Conservation (phyloP, 805 yeast genomes). For the Kluyveromyces nonfermentans region DNA sequence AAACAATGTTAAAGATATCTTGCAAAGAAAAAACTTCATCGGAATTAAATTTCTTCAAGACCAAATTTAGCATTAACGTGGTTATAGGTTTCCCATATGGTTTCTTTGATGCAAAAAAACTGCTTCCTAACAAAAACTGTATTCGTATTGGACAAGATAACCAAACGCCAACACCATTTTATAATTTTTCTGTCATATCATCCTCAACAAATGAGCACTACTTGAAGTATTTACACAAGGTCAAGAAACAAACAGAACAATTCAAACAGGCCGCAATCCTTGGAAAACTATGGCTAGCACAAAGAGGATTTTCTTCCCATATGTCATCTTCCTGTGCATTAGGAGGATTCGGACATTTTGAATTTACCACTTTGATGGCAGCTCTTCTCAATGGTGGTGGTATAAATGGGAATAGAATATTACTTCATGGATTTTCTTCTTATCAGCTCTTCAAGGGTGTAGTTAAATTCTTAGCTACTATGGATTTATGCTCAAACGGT, state of each 20-base stretch:
- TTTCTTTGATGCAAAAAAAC: constrained; percentile 62
- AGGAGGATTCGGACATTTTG: constrained; percentile 88
- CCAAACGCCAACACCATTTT: constrained; percentile 70
- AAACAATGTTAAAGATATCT: constrained; percentile 63
- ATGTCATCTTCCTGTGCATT: constrained; percentile 41
- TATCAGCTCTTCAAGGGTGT: constrained; percentile 91
- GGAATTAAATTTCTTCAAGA: constrained; percentile 53
- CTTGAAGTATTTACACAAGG: constrained; percentile 64
- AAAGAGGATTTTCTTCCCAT: constrained; percentile 67
- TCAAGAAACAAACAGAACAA: constrained; percentile 66
- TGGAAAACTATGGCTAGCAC: constrained; percentile 85
- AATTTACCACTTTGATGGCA: constrained; percentile 73
- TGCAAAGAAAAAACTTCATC: constrained; percentile 27
- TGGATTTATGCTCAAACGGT: constrained; percentile 57
- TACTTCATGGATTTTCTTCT: constrained; percentile 81
- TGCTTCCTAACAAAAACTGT: constrained; percentile 73
- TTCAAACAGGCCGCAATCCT: constrained; percentile 81
- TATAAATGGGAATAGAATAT: constrained; percentile 58
- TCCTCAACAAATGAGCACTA: constrained; percentile 61
- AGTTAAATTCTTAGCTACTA: constrained; percentile 68
- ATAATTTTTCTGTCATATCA: constrained; percentile 72
- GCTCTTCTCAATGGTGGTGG: constrained; percentile 82
- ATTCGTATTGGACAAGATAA: constrained; percentile 54
- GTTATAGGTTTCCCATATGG: constrained; percentile 66
- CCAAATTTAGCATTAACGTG: constrained; percentile 63